Conservation (phyloP, 164 flowering plant species). For the Stephania japonica region DNA sequence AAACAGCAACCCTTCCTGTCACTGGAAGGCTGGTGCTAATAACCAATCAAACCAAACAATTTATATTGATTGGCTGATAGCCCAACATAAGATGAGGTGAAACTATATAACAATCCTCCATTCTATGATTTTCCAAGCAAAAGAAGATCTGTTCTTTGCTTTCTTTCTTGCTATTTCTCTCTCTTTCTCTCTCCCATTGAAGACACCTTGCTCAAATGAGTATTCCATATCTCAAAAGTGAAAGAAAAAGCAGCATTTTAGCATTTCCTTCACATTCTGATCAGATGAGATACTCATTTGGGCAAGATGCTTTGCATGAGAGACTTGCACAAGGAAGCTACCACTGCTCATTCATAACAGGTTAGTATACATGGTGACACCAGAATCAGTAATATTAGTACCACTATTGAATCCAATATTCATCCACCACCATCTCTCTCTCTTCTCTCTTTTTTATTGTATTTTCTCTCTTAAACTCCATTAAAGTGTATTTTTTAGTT, state of each 20-base stretch:
- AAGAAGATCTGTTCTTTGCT: neutral
- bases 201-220: constrained; percentile 48
- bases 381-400: constrained; percentile 3
- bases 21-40: constrained; percentile 9
- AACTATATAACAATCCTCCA: neutral
- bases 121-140: neutral
- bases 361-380: constrained; percentile 1
- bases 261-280: neutral
- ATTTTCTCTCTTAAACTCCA: no score
- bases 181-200: constrained; percentile 18
- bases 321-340: neutral
- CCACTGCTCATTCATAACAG: neutral
- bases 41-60: constrained; percentile 13
- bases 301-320: constrained; percentile 39
- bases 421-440: no score
- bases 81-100: neutral
- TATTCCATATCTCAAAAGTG: constrained; percentile 24
- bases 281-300: constrained; percentile 32
- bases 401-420: no score
- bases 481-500: no score
- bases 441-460: no score
- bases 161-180: neutral
- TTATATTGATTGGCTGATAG: neutral
- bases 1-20: neutral
- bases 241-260: neutral